Evolutionary conservation across 768 basidiomycete species (phyloP).

Genomic region (Lyophyllum atratum): DNA sequence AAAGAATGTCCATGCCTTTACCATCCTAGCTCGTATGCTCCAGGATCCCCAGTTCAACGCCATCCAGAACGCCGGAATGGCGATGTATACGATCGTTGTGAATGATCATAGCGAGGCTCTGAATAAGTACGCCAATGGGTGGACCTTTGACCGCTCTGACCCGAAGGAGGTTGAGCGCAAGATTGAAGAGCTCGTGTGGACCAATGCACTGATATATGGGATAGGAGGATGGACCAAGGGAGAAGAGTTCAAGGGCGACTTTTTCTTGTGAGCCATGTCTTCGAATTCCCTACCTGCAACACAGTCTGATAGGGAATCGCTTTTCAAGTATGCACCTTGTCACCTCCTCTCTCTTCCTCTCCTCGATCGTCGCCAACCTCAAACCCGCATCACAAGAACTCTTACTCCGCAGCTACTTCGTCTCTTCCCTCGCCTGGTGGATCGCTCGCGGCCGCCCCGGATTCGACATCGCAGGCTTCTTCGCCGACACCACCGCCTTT

Average conservation of each 20-base stretch:
- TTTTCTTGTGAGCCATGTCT: constrained; percentile 52
- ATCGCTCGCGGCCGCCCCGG: constrained; percentile 53
- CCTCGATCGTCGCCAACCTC: constrained; percentile 36
- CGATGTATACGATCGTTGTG: constrained; percentile 35
- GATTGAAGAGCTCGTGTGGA: constrained; percentile 65
- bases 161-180: constrained; percentile 48
- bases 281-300: neutral
- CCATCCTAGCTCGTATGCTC: constrained; percentile 55
- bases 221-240: constrained; percentile 50
- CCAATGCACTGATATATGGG: constrained; percentile 52
- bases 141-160: constrained; percentile 39
- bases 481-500: constrained; percentile 28
- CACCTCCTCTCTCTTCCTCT: constrained; percentile 59
- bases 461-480: constrained; percentile 51
- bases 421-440: constrained; percentile 48
- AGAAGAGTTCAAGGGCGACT: constrained; percentile 52
- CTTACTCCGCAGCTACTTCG: constrained; percentile 55
- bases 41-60: constrained; percentile 42
- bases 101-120: constrained; percentile 41
- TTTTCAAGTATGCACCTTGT: constrained; percentile 56
- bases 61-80: constrained; percentile 12
- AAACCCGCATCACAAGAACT: constrained; percentile 38
- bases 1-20: constrained; percentile 44
- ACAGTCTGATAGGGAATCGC: neutral
- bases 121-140: constrained; percentile 40